Conservation (phyloP, 2,329 filamentous ascomycete genomes). For the Beauveria varroae region DNA sequence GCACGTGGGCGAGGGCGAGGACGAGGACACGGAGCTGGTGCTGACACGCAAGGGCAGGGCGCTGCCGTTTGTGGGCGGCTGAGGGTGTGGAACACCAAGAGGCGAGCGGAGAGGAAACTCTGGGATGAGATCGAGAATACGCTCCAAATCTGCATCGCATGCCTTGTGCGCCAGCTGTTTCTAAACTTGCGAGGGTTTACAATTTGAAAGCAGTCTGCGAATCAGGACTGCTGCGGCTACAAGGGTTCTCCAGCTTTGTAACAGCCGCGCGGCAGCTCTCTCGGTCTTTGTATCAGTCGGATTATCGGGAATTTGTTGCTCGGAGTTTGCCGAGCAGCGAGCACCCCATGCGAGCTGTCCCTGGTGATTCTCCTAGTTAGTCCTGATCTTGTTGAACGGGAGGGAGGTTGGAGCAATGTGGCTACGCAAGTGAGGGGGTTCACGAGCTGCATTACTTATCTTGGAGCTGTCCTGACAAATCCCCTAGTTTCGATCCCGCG, state of each 20-base stretch:
- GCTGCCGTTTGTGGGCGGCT: constrained; percentile 17
- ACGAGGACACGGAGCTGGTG: constrained; percentile 33
- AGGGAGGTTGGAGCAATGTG: not conserved
- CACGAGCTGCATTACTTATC: not conserved
- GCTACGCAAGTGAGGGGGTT: not conserved
- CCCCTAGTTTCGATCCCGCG: not conserved
- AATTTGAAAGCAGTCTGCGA: too few species aligned
- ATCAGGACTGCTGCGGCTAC: not conserved
- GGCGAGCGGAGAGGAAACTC: too few species aligned
- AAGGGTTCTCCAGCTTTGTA: not conserved
- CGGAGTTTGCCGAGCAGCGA: too few species aligned
- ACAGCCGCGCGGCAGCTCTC: not conserved
- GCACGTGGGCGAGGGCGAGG: constrained; percentile 23
- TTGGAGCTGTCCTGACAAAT: constrained; percentile 3
- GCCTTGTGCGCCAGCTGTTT: too few species aligned
- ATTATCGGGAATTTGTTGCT: too few species aligned
- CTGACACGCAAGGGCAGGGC: constrained; percentile 44
- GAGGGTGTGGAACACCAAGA: not conserved
- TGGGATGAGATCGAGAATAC: too few species aligned
- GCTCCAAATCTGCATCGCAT: too few species aligned
- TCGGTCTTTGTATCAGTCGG: not conserved
- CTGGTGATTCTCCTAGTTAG: too few species aligned
- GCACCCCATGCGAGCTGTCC: too few species aligned
- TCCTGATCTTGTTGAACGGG: not conserved
- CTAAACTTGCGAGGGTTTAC: too few species aligned